These are phyloP conservation scores for Cornus controversa DNA, from an alignment of 148 eudicot genomes.

Conservation along the genomic window DNA sequence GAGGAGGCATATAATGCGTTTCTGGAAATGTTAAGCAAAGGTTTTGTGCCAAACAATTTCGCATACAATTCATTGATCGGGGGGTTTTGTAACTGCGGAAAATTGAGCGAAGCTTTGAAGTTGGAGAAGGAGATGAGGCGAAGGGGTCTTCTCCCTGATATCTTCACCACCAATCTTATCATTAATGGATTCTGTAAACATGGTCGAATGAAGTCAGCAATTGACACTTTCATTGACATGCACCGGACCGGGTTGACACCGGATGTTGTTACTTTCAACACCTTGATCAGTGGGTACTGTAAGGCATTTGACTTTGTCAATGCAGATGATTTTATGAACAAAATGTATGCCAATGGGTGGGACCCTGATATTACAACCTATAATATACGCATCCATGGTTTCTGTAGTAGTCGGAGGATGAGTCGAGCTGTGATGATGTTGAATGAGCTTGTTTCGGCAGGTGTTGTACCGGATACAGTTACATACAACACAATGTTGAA, in stretches of 20 bases:
- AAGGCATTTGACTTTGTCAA: slow-evolving; percentile 62
- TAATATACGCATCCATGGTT: slow-evolving; percentile 75
- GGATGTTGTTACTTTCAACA: slow-evolving; percentile 84
- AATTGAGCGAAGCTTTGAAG: slow-evolving; percentile 56
- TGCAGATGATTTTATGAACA: slow-evolving; percentile 53
- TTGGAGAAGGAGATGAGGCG: slow-evolving; percentile 80
- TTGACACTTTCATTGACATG: slow-evolving; percentile 62
- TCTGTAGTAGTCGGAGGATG: slow-evolving; percentile 57
- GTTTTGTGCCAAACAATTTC: slow-evolving; percentile 77
- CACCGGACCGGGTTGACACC: slow-evolving; percentile 55
- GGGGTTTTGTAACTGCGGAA: slow-evolving; percentile 58
- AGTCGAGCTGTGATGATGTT: slow-evolving; percentile 66
- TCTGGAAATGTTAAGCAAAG: slow-evolving; percentile 56
- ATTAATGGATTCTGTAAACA: slow-evolving; percentile 75
- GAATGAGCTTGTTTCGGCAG: slow-evolving; percentile 72
- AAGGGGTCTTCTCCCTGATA: slow-evolving; percentile 70
- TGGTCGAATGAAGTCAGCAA: slow-evolving; percentile 78
- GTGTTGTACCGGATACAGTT: slow-evolving; percentile 74
- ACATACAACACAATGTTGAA: slow-evolving; percentile 88
- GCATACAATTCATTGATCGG: slow-evolving; percentile 77
- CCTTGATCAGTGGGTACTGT: slow-evolving; percentile 83
- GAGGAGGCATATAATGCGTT: slow-evolving; percentile 62
- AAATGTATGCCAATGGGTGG: slow-evolving; percentile 61
- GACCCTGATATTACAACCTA: slow-evolving; percentile 81
- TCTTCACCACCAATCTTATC: slow-evolving; percentile 66